Percentiles rank a stretch among this genome's conserved stretches.
These are phyloP conservation scores for Boletus sp. DNA, from an alignment of 768 basidiomycete species.

Conservation along the genomic window DNA sequence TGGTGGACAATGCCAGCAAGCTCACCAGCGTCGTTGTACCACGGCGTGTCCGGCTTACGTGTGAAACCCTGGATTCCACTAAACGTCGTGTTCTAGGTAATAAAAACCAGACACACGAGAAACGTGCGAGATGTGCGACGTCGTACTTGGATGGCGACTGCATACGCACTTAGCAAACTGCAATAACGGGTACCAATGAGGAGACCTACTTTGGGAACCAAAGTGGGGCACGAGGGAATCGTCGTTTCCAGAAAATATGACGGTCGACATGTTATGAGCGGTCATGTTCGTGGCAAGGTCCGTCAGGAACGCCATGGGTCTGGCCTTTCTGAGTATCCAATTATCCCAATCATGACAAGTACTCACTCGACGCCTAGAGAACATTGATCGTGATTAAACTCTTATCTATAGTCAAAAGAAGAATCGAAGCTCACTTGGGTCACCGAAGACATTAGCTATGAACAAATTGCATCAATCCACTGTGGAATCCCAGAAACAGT, in stretches of 20 bases:
- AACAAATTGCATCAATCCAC: not conserved
- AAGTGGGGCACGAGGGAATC: slow-evolving; percentile 61
- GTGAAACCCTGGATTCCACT: slow-evolving; percentile 75
- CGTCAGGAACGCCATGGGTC: slow-evolving; percentile 60
- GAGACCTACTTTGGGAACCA: slow-evolving; percentile 55
- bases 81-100: slow-evolving; percentile 69
- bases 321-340: slow-evolving; percentile 19
- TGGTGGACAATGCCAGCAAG: slow-evolving; percentile 69
- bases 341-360: not conserved
- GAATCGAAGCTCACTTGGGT: slow-evolving; percentile 31
- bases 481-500: not conserved
- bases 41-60: slow-evolving; percentile 61
- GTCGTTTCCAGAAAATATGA: slow-evolving; percentile 67
- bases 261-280: slow-evolving; percentile 42
- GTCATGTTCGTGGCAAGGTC: slow-evolving; percentile 48
- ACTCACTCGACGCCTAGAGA: slow-evolving; percentile 35
- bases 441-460: slow-evolving; percentile 14
- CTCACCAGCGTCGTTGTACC: slow-evolving; percentile 55
- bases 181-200: not conserved
- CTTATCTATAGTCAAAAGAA: not conserved
- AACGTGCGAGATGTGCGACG: not conserved
- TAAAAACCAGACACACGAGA: not conserved
- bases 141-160: slow-evolving; percentile 54
- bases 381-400: not conserved
- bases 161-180: slow-evolving; percentile 6